Percentiles rank a stretch among this genome's conserved stretches.
Conservation (phyloP, 2,329 filamentous ascomycete species). For the Fusarium albosuccineum region DNA sequence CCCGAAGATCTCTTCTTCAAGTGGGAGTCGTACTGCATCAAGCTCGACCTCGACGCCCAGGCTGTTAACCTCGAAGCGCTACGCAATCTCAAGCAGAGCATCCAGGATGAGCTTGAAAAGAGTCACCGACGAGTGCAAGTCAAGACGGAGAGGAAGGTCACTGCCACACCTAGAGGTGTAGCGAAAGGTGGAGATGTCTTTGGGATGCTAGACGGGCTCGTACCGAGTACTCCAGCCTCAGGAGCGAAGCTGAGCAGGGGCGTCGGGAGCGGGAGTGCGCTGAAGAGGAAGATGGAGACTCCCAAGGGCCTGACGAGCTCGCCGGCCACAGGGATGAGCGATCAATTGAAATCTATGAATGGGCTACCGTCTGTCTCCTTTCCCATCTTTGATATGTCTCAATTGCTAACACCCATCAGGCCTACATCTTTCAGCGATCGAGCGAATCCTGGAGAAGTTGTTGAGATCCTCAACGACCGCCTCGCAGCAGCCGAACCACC, state of each 20-base stretch:
- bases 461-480: slow-evolving; percentile 86
- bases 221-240: slow-evolving; percentile 71
- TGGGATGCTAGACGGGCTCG: slow-evolving; percentile 82
- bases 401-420: slow-evolving; percentile 34
- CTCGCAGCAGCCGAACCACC: slow-evolving; percentile 76
- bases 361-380: slow-evolving; percentile 44
- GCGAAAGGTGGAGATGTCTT: slow-evolving; percentile 78
- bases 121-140: slow-evolving; percentile 75
- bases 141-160: slow-evolving; percentile 72
- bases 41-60: slow-evolving; percentile 86
- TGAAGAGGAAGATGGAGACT: slow-evolving; percentile 51
- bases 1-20: slow-evolving; percentile 95
- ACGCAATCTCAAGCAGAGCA: slow-evolving; percentile 84
- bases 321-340: slow-evolving; percentile 50
- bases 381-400: too few relatives aligned
- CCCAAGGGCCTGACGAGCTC: slow-evolving; percentile 50
- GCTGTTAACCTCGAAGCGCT: slow-evolving; percentile 76
- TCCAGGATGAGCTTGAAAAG: slow-evolving; percentile 87
- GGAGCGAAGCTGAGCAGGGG: slow-evolving; percentile 58
- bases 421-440: slow-evolving; percentile 75
- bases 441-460: slow-evolving; percentile 80
- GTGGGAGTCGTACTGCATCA: slow-evolving; percentile 98
- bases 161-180: slow-evolving; percentile 71
- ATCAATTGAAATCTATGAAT: slow-evolving; percentile 51
- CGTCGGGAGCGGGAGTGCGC: slow-evolving; percentile 46